Evolutionary conservation across 495 filamentous ascomycete species (phyloP).

Genomic region (Podospora didyma): DNA sequence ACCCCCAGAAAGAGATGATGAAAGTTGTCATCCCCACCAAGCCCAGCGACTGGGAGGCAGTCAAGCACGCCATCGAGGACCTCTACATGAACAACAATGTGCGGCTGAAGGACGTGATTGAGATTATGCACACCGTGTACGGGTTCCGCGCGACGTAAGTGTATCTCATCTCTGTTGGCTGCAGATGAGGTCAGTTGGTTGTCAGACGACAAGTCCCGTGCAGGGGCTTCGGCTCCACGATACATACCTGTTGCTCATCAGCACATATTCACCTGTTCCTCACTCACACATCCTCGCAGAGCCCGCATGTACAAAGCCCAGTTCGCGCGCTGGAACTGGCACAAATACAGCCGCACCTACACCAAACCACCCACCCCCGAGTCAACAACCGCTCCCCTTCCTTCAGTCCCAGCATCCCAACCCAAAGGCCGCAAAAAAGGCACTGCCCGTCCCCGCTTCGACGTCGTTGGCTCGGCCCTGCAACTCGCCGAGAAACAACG

Average conservation of each 20-base stretch:
- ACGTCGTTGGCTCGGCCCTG: too few species aligned
- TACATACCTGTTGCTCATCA: background rate
- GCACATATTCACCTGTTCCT: too few species aligned
- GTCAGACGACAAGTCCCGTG: conserved; percentile 3
- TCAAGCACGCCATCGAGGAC: conserved; percentile 9
- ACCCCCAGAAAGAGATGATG: background rate
- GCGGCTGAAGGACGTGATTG: conserved; percentile 18
- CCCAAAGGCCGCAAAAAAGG: too few species aligned
- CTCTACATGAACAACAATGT: conserved; percentile 13
- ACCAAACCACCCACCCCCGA: too few species aligned
- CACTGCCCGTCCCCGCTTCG: too few species aligned
- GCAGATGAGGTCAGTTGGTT: too few species aligned
- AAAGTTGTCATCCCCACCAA: conserved; percentile 1
- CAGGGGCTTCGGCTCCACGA: background rate
- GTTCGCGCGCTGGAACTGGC: conserved; percentile 17
- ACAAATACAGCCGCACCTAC: conserved; percentile 8
- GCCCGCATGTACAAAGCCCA: conserved; percentile 20
- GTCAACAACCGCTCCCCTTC: too few species aligned
- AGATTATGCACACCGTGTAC: conserved; percentile 7
- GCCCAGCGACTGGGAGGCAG: conserved; percentile 8
- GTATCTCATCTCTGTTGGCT: background rate
- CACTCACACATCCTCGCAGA: too few species aligned
- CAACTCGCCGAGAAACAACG: too few species aligned
- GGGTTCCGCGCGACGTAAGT: conserved; percentile 18
- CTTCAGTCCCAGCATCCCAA: too few species aligned